phyloP scores from a whole-genome alignment of 192 early-diverging fungal species.

The Coemansia interrupta region DNA sequence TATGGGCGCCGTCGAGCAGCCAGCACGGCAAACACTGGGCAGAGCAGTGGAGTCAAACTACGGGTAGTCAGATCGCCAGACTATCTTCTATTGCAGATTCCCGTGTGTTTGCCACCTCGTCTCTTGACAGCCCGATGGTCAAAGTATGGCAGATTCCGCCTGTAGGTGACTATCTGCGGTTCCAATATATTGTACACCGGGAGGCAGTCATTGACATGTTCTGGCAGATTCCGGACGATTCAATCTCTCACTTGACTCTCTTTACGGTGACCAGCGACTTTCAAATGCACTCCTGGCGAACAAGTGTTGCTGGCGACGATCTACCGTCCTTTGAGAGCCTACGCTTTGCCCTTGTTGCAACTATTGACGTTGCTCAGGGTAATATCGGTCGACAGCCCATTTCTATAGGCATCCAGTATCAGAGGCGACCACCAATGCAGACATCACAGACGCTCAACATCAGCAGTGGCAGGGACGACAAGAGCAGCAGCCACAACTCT shows the following conservation, averaged over 20 bases:
- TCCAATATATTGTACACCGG: slow-evolving; percentile 43
- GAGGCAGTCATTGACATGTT: slow-evolving; percentile 20
- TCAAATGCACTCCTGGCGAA: slow-evolving; percentile 22
- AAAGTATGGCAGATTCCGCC: slow-evolving; percentile 38
- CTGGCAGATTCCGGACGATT: slow-evolving; percentile 16
- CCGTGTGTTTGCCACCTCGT: slow-evolving; percentile 26
- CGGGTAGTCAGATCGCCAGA: slow-evolving; percentile 11
- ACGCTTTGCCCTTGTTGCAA: neutral
- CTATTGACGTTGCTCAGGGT: no score
- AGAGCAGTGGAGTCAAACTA: slow-evolving; percentile 4
- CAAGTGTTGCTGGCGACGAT: slow-evolving; percentile 1
- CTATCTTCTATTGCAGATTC: slow-evolving; percentile 15
- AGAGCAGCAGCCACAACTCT: neutral
- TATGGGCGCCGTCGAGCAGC: slow-evolving; percentile 12
- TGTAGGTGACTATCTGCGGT: slow-evolving; percentile 13
- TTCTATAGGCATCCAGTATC: neutral
- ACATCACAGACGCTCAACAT: neutral
- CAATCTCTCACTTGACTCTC: slow-evolving; percentile 4
- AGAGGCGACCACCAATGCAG: neutral
- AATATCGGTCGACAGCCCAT: neutral
- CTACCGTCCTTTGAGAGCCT: neutral
- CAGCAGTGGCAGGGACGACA: neutral
- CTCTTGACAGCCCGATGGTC: slow-evolving; percentile 18
- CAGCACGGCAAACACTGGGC: slow-evolving; percentile 12
- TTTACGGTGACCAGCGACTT: slow-evolving; percentile 20